These are phyloP conservation scores for Leccinum griseonigrum DNA, from an alignment of 1,284 basidiomycete species.

Conservation along the genomic window DNA sequence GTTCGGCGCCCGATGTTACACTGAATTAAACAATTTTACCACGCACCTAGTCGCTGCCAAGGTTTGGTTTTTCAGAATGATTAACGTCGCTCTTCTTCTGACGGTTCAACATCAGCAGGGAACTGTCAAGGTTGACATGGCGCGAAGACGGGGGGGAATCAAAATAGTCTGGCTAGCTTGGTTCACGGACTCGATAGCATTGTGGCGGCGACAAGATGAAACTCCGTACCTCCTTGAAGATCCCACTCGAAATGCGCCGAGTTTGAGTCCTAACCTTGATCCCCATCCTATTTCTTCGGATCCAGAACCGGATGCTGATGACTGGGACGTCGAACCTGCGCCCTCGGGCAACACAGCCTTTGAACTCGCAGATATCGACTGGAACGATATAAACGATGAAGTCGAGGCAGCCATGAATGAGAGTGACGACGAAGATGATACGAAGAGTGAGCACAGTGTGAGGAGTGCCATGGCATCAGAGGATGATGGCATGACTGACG, in stretches of 20 bases:
- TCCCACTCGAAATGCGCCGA: constrained; percentile 31
- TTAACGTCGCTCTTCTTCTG: constrained; percentile 8
- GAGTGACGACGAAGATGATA: constrained; percentile 54
- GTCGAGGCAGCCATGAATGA: constrained; percentile 86
- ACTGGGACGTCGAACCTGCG: constrained; percentile 54
- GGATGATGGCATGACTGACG: constrained; percentile 31
- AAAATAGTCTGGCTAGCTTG: constrained; percentile 86
- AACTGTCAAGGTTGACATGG: constrained; percentile 88
- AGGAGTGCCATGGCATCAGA: constrained; percentile 34
- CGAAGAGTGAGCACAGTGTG: constrained; percentile 32
- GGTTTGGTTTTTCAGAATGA: constrained; percentile 39
- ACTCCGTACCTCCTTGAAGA: constrained; percentile 66
- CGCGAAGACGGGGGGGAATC: constrained; percentile 65
- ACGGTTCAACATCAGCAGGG: constrained; percentile 52
- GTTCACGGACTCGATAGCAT: constrained; percentile 83
- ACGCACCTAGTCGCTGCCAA: constrained; percentile 94
- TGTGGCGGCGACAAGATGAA: constrained; percentile 80
- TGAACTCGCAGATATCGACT: constrained; percentile 59
- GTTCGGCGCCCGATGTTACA: constrained; percentile 85
- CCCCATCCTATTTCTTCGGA: constrained; percentile 62
- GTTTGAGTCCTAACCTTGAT: constrained; percentile 49
- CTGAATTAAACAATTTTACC: constrained; percentile 62
- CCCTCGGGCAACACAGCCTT: constrained; percentile 35
- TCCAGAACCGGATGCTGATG: constrained; percentile 61
- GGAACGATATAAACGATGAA: constrained; percentile 81